Evolutionary conservation across 2,329 filamentous ascomycete species (phyloP).

Genomic region (Alternaria solani): DNA sequence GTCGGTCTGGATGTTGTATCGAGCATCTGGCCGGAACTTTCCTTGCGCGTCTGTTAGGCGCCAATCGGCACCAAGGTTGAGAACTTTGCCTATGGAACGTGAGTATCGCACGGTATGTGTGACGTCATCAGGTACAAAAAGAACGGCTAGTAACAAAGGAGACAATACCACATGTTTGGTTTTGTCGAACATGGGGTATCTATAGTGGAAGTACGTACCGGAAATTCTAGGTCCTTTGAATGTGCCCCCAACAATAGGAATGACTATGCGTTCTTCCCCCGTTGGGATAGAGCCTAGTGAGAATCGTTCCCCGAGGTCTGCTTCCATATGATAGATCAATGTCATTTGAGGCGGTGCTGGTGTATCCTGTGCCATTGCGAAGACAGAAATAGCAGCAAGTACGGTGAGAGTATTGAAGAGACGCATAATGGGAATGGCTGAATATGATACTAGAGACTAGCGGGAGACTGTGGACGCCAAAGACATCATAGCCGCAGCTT

Average conservation of each 20-base stretch:
- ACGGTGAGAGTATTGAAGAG: slow-evolving; percentile 15
- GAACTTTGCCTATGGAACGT: slow-evolving; percentile 35
- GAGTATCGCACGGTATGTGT: slow-evolving; percentile 10
- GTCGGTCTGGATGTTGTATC: slow-evolving; percentile 49
- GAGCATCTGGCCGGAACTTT: slow-evolving; percentile 44
- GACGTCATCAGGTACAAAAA: slow-evolving; percentile 9
- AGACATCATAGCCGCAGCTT: not conserved
- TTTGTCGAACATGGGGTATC: not conserved
- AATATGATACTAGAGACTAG: not conserved
- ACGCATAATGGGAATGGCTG: slow-evolving; percentile 18
- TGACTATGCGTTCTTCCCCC: slow-evolving; percentile 35
- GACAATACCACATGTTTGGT: not conserved
- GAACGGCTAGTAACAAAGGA: not conserved
- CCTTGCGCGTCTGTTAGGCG: slow-evolving; percentile 39
- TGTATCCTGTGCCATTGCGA: slow-evolving; percentile 25
- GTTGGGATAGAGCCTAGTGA: slow-evolving; percentile 30
- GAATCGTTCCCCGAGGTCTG: slow-evolving; percentile 30
- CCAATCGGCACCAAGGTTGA: slow-evolving; percentile 51
- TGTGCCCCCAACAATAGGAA: slow-evolving; percentile 41
- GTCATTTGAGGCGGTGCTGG: slow-evolving; percentile 31
- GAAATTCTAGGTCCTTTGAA: slow-evolving; percentile 39
- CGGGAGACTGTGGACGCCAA: not conserved
- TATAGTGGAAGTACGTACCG: slow-evolving; percentile 21
- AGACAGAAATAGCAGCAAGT: slow-evolving; percentile 9
- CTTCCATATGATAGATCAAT: slow-evolving; percentile 35